A percentile compares a stretch with the other conserved stretches of the same genome.
Evolutionary conservation across 805 yeast species (phyloP).

Genomic region (Cyberlindnera samutprakarnensis): DNA sequence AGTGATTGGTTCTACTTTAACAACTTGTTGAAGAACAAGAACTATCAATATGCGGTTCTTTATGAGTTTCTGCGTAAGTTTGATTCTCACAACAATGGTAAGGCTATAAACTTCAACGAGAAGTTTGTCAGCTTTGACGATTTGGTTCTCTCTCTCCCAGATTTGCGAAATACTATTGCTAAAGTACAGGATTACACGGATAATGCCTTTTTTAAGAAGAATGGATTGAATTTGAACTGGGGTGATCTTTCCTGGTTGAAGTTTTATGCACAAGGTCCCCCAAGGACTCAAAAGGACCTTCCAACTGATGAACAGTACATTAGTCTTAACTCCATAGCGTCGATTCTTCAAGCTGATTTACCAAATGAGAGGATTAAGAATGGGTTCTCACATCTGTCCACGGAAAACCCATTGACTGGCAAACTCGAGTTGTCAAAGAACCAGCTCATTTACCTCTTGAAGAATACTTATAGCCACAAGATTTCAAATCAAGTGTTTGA

Average conservation of each 20-base stretch:
- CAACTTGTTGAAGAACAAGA: slow-evolving; percentile 38
- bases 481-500: slow-evolving; percentile 30
- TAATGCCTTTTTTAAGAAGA: slow-evolving; percentile 24
- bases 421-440: slow-evolving; percentile 27
- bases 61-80: slow-evolving; percentile 48
- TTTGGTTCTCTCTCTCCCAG: slow-evolving; percentile 22
- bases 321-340: slow-evolving; percentile 31
- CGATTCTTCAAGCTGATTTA: slow-evolving; percentile 34
- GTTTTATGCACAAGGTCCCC: slow-evolving; percentile 11
- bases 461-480: slow-evolving; percentile 30
- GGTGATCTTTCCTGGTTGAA: slow-evolving; percentile 18
- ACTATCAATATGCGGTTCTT: slow-evolving; percentile 42
- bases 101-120: slow-evolving; percentile 31
- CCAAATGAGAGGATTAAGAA: slow-evolving; percentile 26
- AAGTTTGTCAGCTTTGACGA: slow-evolving; percentile 32
- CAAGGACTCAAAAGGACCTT: slow-evolving; percentile 3
- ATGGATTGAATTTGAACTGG: slow-evolving; percentile 30
- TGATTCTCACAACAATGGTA: slow-evolving; percentile 26
- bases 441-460: slow-evolving; percentile 27
- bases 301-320: slow-evolving; percentile 21
- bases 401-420: slow-evolving; percentile 22
- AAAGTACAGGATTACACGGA: slow-evolving; percentile 26
- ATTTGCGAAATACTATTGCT: slow-evolving; percentile 26
- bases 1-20: slow-evolving; percentile 73
- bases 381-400: slow-evolving; percentile 22